Evolutionary conservation across 805 yeast genomes (phyloP), one percentile per base, ranked within the genome.

Genomic region (Saccharomycopsis schoenii): DNA sequence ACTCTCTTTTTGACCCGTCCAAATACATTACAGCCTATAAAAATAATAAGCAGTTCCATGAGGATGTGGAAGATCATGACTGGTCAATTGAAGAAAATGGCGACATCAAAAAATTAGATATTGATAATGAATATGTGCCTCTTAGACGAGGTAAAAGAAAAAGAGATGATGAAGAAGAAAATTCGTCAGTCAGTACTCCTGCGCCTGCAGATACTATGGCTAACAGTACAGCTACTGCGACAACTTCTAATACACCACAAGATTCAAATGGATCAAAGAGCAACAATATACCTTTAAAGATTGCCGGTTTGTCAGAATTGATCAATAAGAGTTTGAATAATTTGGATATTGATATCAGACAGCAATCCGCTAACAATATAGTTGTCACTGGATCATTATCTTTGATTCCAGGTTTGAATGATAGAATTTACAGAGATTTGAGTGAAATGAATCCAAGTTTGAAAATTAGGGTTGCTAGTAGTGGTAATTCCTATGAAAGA

Each of bases 371-470:
- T 0, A 93, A 90, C 72, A 91, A 91, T 69, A 85, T 92, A 60
- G 88, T 92, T 17, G 78, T 92, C 29, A 89, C 96, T 0, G 97
- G 97, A 24, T 88, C 96, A 2, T 78, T 86, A 0, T 85, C 96
- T 8, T 77, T 89, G 61, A 78, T 89, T 19, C 96, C 96, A 14
- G 96, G 94, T 5, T 74, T 91, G 59, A 85, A 86, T 19, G 96
- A 89, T 67, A 76, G 96, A 64, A 72, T 92, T 62, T 83, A 85
- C 71, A 76, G 80, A 55, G 97, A 91, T 67, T 74, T 92, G 59
- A 80, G 84, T 37, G 76, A 78, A 58, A 74, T 80, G 62, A 84
- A 91, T 68, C 96, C 97, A 5, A 96, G 96, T 42, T 77, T 91
- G 66, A 92, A 92, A 72, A 84, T 91, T 52, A 78, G 97, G 69